Percentiles rank a stretch among this genome's conserved stretches.
These are phyloP conservation scores for Scleromitrula shiraiana DNA, from an alignment of 2,329 filamentous ascomycete genomes.

Conservation along the genomic window DNA sequence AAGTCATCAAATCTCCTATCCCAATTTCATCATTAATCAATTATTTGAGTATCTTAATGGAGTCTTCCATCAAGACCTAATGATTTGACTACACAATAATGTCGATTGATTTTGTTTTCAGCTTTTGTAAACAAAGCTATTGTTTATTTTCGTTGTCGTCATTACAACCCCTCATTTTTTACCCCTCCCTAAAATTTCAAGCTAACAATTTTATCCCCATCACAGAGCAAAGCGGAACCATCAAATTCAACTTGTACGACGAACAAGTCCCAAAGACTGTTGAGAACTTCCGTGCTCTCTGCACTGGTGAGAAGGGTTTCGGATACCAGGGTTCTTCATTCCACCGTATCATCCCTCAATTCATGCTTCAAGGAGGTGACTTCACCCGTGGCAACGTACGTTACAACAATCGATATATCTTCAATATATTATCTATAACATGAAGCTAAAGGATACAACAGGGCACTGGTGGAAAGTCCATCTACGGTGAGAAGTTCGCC, in stretches of 20 bases:
- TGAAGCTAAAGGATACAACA: conserved; percentile 54
- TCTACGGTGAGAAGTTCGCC: conserved; percentile 90
- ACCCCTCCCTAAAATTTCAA: conserved; percentile 10
- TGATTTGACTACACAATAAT: background rate
- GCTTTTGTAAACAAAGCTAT: background rate
- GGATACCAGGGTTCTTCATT: conserved; percentile 78
- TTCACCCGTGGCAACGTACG: conserved; percentile 87
- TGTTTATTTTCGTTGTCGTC: conserved; percentile 17
- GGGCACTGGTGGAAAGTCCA: conserved; percentile 83
- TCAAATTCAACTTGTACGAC: conserved; percentile 78
- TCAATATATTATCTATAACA: conserved; percentile 13
- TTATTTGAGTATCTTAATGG: background rate
- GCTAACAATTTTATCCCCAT: conserved; percentile 21
- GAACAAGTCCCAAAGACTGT: conserved; percentile 85
- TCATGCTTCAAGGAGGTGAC: conserved; percentile 96
- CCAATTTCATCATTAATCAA: conserved; percentile 6
- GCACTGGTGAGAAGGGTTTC: conserved; percentile 74
- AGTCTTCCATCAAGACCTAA: background rate
- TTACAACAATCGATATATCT: conserved; percentile 8
- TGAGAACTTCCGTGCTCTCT: conserved; percentile 91
- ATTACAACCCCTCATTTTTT: conserved; percentile 10
- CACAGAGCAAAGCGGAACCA: conserved; percentile 61
- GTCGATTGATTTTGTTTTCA: conserved; percentile 6
- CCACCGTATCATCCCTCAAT: conserved; percentile 87
- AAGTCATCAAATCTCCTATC: conserved; percentile 31